Conservation (phyloP, 441 rosid species). For the Populus tomentosa region DNA sequence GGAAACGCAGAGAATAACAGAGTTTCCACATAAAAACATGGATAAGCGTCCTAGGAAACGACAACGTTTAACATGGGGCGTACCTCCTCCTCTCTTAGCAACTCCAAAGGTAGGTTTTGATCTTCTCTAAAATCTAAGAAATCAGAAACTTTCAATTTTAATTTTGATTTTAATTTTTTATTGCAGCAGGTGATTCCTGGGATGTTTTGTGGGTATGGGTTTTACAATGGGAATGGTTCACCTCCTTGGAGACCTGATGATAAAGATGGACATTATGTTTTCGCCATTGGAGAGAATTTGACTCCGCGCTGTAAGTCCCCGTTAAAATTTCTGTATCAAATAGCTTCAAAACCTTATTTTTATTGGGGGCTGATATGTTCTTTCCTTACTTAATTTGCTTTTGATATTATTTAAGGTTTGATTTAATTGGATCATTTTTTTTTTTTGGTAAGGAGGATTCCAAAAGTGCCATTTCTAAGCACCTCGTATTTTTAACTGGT, state of each 20-base stretch:
- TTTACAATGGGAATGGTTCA: conserved; percentile 50
- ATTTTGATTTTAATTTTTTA: not conserved
- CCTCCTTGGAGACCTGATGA: conserved; percentile 97
- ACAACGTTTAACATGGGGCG: conserved; percentile 79
- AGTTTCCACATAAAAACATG: conserved; percentile 54
- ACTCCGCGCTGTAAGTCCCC: conserved; percentile 65
- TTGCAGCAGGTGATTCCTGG: conserved; percentile 53
- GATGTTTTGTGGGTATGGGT: conserved; percentile 60
- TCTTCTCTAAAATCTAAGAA: not conserved
- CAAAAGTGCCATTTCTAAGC: not conserved
- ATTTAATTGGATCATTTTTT: not conserved
- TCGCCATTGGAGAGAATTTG: conserved; percentile 66
- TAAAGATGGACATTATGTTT: conserved; percentile 88
- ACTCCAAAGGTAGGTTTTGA: conserved; percentile 43
- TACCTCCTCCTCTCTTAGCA: conserved; percentile 50
- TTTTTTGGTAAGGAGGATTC: not conserved
- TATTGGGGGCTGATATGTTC: too few species aligned
- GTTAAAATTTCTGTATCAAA: not conserved
- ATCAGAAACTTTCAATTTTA: not conserved
- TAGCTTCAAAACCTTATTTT: not conserved
- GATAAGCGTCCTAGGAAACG: conserved; percentile 83
- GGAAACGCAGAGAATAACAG: conserved; percentile 66
- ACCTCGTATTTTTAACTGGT: not conserved
- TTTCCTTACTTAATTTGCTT: too few species aligned
- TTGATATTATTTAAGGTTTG: not conserved